phyloP scores from a whole-genome alignment of 2,329 filamentous ascomycete genomes.

The Bertia moriformis region DNA sequence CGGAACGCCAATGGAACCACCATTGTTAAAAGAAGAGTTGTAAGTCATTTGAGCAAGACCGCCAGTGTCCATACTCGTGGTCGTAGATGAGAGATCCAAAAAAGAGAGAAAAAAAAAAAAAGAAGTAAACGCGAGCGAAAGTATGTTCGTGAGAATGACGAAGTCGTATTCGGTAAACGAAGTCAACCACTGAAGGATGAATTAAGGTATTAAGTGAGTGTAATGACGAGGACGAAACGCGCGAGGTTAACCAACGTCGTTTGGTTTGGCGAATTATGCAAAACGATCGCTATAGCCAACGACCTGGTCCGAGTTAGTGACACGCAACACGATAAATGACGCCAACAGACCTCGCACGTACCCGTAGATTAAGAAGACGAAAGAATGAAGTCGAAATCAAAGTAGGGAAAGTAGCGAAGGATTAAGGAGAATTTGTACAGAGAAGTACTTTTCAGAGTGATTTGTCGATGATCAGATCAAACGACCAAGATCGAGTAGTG shows the following conservation, averaged over 20 bases:
- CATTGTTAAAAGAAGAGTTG: conserved; percentile 59
- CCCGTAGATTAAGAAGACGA: not conserved
- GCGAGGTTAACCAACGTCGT: not conserved
- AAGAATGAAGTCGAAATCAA: not conserved
- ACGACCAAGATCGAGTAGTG: not conserved
- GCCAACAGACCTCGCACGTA: not conserved
- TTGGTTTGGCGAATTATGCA: not conserved
- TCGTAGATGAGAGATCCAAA: not conserved
- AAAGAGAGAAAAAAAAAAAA: not conserved
- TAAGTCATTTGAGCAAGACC: conserved; percentile 99
- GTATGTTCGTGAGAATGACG: not conserved
- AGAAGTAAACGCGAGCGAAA: not conserved
- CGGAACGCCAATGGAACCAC: conserved; percentile 58
- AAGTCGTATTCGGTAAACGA: not conserved
- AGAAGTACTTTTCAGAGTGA: too few relatives aligned
- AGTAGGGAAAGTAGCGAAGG: too few relatives aligned
- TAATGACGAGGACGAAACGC: not conserved
- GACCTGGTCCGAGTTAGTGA: not conserved
- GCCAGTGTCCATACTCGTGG: conserved; percentile 70
- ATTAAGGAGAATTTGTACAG: too few relatives aligned
- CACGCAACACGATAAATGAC: not conserved
- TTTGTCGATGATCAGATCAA: not conserved
- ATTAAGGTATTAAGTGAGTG: not conserved
- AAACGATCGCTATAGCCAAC: not conserved
- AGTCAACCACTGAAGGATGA: not conserved